Evolutionary conservation across 2,329 filamentous ascomycete species (phyloP).

Genomic region (Chalara sp.): DNA sequence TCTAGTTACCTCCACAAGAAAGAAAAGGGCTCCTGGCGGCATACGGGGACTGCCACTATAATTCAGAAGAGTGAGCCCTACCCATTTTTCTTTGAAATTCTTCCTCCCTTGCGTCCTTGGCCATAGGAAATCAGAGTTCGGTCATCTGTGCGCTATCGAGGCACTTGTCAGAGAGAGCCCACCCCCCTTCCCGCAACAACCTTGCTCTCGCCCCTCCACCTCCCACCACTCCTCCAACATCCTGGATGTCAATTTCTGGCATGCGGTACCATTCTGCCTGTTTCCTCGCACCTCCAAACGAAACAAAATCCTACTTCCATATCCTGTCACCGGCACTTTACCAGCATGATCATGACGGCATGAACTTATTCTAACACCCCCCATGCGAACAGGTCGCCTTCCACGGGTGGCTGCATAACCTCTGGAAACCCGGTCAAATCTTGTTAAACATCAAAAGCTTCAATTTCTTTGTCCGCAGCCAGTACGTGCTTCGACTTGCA

Average conservation of each 20-base stretch:
- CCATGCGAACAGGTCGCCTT: conserved; percentile 24
- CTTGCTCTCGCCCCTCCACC: conserved; percentile 7
- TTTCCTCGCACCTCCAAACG: conserved; percentile 2
- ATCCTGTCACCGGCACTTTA: conserved; percentile 18
- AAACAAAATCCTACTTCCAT: conserved; percentile 3
- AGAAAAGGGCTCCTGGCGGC: too few relatives aligned
- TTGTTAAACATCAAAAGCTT: conserved; percentile 20
- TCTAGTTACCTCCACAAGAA: too few relatives aligned
- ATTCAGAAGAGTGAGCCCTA: neutral
- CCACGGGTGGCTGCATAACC: conserved; percentile 27
- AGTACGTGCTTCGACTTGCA: conserved; percentile 17
- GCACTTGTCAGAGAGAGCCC: neutral
- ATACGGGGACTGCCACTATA: too few relatives aligned
- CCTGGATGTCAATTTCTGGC: conserved; percentile 4
- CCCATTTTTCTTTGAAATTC: neutral
- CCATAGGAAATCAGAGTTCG: conserved; percentile 10
- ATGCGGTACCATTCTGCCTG: conserved; percentile 11
- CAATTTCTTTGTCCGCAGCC: conserved; percentile 20
- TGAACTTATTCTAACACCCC: conserved; percentile 16
- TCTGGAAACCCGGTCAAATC: conserved; percentile 19
- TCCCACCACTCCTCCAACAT: conserved; percentile 1
- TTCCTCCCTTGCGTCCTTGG: conserved; percentile 20
- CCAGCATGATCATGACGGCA: conserved; percentile 20
- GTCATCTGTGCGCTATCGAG: neutral
- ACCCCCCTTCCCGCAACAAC: conserved; percentile 9